Base-by-base conservation (phyloP, 495 filamentous ascomycete species). In the Daldinia childiae region DNA sequence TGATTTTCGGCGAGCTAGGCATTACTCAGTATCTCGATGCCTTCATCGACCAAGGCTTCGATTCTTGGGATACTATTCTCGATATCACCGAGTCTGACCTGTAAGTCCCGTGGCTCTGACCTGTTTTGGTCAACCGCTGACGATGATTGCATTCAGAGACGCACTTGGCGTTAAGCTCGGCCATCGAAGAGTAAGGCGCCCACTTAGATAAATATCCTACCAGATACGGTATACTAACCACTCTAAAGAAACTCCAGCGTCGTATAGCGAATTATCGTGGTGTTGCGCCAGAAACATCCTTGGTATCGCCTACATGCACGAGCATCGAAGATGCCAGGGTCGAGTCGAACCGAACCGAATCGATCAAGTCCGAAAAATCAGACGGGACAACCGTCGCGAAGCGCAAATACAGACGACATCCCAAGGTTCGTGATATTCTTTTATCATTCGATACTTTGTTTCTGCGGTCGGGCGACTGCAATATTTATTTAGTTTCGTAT, bases 81-180 rank as follows among this genome's bases (percentile, higher is more conserved):
- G 91, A 93, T 59, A 92, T 94, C 52, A 92, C 90, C 50, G 91
- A 94, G 78, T 89, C 90, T 41, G 91, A 94, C 78, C 82, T 94
- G 88, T 92, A 82, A 78, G 90, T 77, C 50, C 30, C 19, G 24
- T 26, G 50, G 50, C n/a, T 51, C 0, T 51, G 12, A 34, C 30
- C 29, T 19, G 19, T 19, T 52, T 14, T 9, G 58, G 57, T 41
- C 62, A 66, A 63, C 64, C 45, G 62, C 58, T 73, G 58, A 73
- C 66, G 43, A 54, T 63, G 15, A 43, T 34, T 45, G n/a, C 39
- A 55, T 21, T 71, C 68, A 92, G 90, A 59, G 89, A 89, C 80
- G 82, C 83, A 43, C 80, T 93, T 55, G 86, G 87, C 41, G 91
- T 94, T 59, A 93, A 93, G 75, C 84, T 93, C 63, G 91, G 91